Evolutionary conservation across 2,329 filamentous ascomycete species (phyloP), one percentile per base, ranked within the genome.

Genomic region (Samsoniella hepiali): DNA sequence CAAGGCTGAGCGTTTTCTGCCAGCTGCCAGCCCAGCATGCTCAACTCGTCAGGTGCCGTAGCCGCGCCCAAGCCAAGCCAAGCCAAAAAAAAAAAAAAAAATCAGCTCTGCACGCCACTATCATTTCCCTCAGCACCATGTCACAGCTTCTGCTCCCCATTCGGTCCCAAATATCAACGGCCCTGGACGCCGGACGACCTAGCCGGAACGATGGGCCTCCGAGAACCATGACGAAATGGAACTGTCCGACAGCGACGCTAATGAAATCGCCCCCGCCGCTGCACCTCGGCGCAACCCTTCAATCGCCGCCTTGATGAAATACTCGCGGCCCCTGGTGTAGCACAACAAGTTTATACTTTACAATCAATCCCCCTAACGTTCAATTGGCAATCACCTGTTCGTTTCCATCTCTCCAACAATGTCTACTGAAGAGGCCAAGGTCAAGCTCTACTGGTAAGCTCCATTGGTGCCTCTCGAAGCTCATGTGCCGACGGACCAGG

Each of bases 391-490:
- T n/a, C 13, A 15, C 17, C 17, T 29, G 7, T 17, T 22, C 38
- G 5, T 22, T 3, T 9, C 31, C 1, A 27, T 29, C 31, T 2
- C 32, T 40, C 8, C 47, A 54, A 58, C 9, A 22, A 63, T 63
- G 62, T 57, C 62, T 38, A 45, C 45, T 9, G 73, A 72, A 59
- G 72, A 78, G 49, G 75, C 82, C 60, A 86, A 87, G 68, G 78
- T 89, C 65, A 88, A 82, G 64, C 81, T 90, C 42, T 85, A 88
- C 74, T 89, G 87, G 87, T 88, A 75, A 62, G 72, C 69, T 62
- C 22, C 31, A 32, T 32, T 13, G 15, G 38, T 13, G 15, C 11
- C 15, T 10, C 36, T 3, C 8, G 36, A 11, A 34, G 34, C 34
- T 9, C 34, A 34, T 40, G 10, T 56, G 11, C 53, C 36, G 8